A percentile compares a stretch with the other conserved stretches of the same genome.
Evolutionary conservation across 805 yeast genomes (phyloP).

Genomic region (Teunomyces atbi): DNA sequence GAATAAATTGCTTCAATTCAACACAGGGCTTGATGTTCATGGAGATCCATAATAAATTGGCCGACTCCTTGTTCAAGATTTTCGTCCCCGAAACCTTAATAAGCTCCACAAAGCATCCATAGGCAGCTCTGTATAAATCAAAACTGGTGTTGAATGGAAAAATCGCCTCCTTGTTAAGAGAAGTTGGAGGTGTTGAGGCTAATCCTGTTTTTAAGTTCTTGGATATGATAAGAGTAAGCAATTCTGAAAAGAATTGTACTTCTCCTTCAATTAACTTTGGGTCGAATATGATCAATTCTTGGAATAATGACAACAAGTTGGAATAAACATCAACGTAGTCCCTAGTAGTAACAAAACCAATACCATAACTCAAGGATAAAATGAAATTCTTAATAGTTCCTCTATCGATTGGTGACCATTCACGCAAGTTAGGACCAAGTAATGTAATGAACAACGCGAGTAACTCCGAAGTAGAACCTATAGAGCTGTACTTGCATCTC

Average conservation of each 20-base stretch:
- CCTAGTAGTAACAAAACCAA: conserved; percentile 27
- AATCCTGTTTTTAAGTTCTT: conserved; percentile 38
- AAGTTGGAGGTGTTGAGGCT: conserved; percentile 33
- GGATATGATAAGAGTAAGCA: conserved; percentile 28
- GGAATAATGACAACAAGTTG: conserved; percentile 27
- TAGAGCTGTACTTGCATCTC: conserved; percentile 30
- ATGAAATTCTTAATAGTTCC: conserved; percentile 25
- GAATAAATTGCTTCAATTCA: conserved; percentile 46
- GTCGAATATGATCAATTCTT: conserved; percentile 41
- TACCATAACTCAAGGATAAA: conserved; percentile 27
- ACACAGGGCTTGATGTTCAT: conserved; percentile 47
- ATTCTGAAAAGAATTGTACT: conserved; percentile 25
- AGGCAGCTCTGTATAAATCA: conserved; percentile 42
- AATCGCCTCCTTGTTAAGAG: conserved; percentile 38
- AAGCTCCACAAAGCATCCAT: conserved; percentile 58
- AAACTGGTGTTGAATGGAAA: conserved; percentile 47
- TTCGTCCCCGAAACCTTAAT: conserved; percentile 49
- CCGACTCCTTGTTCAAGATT: conserved; percentile 45
- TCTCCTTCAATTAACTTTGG: conserved; percentile 33
- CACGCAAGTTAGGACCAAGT: conserved; percentile 39
- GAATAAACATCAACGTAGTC: conserved; percentile 26
- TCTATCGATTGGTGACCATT: conserved; percentile 17
- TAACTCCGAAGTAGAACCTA: conserved; percentile 22
- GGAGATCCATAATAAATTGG: conserved; percentile 60
- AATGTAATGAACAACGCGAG: conserved; percentile 32